These are phyloP conservation scores for Selaginella moellendorffii DNA, from an alignment of 75 land plant genomes.

Conservation along the genomic window DNA sequence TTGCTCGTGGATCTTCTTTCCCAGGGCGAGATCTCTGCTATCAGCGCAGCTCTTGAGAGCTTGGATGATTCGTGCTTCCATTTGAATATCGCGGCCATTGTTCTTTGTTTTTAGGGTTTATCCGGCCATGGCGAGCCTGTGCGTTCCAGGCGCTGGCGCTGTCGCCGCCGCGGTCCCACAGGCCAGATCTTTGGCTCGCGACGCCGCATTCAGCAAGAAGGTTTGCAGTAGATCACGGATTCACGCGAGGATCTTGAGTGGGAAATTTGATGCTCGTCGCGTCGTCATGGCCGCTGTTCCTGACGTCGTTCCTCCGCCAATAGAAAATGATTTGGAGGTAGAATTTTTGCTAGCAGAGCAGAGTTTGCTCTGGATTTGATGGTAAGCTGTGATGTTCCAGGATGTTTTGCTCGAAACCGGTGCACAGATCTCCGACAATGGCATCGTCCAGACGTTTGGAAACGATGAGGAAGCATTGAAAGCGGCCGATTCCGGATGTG, in stretches of 20 bases:
- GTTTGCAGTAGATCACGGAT: too few species aligned
- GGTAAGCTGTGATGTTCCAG: constrained; percentile 26
- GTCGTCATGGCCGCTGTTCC: constrained; percentile 18
- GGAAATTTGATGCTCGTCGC: not conserved
- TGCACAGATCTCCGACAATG: constrained; percentile 30
- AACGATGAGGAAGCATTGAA: constrained; percentile 49
- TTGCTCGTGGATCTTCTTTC: not conserved
- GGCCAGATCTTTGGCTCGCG: too few species aligned
- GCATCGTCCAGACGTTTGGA: constrained; percentile 37
- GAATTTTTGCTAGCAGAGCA: not conserved
- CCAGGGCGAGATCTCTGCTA: not conserved
- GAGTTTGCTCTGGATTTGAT: too few species aligned
- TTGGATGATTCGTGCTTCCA: not conserved
- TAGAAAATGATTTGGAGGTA: constrained; percentile 50
- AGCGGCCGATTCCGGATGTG: constrained; percentile 41
- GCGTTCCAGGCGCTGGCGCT: too few species aligned
- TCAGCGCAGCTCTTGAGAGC: not conserved
- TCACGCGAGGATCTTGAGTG: too few species aligned
- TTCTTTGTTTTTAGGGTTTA: not conserved
- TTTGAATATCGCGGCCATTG: not conserved
- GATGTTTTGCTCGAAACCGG: constrained; percentile 29
- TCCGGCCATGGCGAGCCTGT: too few species aligned
- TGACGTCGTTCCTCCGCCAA: constrained; percentile 55
- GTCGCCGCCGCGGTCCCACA: too few species aligned
- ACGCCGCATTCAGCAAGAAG: too few species aligned